Evolutionary conservation across 495 filamentous ascomycete species (phyloP), one percentile per base, ranked within the genome.

Genomic region (Xylaria telfairii): DNA sequence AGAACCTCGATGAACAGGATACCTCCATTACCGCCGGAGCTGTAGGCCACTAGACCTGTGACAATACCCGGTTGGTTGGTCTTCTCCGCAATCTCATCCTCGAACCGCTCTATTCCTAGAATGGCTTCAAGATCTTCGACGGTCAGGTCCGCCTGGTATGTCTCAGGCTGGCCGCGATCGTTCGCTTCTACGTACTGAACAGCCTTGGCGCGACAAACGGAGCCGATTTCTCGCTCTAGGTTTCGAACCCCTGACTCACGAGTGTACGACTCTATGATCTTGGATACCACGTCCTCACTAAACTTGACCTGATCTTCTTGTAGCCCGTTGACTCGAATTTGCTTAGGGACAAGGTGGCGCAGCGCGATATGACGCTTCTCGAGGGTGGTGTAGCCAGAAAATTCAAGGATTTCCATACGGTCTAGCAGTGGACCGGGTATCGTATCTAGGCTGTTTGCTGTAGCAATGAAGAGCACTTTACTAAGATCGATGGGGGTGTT

Each of bases 1-100:
- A 95, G 93, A 34, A 97, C 92, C 82, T 99, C 96, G 76, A 99
- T 98, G 84, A 99, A 99, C 61, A 99, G 84, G 76, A 99, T 99
- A 76, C 93, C 94, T 54, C 96, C 96, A 80, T 97, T 94, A 53
- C 93, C 94, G 59, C 96, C 96, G 26, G 90, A 92, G 71, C 90
- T 92, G 83, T 97, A 98, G n/a, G 96, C 96, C 24, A 98, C 96
- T 21, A 99, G 90, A 53, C 96, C 96, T 7, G 96, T 99, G 63
- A 99, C 96, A 65, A 99, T 92, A 70, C 96, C 96, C 24, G 96
- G 95, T 56, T 93, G 92, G 70, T 90, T 89, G 13, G 88, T 90
- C 76, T 92, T 93, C 81, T 97, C 95, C 24, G 96, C 92, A 74
- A 99, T 93, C 80, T 99, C 96, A 79, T 97, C 94, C 72, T 97